Evolutionary conservation across 2,329 filamentous ascomycete genomes (phyloP).

Genomic region (Trichoderma sp.): DNA sequence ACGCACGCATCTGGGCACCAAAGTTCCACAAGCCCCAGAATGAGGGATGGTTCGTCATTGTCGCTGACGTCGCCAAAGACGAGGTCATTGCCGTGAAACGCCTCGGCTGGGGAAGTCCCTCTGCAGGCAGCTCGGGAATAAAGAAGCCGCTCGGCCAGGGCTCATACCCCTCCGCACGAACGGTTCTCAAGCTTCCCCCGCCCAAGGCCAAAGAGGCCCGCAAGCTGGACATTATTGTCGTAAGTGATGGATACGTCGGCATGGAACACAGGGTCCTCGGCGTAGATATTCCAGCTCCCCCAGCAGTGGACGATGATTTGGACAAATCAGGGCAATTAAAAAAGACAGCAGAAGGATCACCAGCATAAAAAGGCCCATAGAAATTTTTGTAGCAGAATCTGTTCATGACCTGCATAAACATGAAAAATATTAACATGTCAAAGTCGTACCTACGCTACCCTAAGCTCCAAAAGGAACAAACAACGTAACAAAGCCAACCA

Average conservation of each 20-base stretch:
- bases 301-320: conserved; percentile 47
- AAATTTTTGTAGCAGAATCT: not conserved
- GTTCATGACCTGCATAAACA: not conserved
- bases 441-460: not conserved
- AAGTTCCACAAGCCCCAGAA: conserved; percentile 91
- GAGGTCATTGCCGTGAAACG: conserved; percentile 86
- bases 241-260: conserved; percentile 85
- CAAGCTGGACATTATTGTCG: conserved; percentile 69
- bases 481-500: not conserved
- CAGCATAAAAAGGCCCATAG: not conserved
- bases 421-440: not conserved
- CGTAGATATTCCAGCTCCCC: conserved; percentile 51
- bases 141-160: conserved; percentile 36
- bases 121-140: conserved; percentile 17
- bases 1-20: conserved; percentile 79
- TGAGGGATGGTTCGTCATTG: conserved; percentile 86
- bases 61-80: conserved; percentile 64
- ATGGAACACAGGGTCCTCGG: conserved; percentile 56
- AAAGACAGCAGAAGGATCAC: not conserved
- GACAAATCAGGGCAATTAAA: conserved; percentile 26
- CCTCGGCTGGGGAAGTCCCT: conserved; percentile 61
- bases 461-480: not conserved
- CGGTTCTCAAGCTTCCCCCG: conserved; percentile 60
- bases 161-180: conserved; percentile 50
- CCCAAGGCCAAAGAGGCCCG: conserved; percentile 45